phyloP scores from a whole-genome alignment of 2,329 filamentous ascomycete species.

The Xylaria sp. region DNA sequence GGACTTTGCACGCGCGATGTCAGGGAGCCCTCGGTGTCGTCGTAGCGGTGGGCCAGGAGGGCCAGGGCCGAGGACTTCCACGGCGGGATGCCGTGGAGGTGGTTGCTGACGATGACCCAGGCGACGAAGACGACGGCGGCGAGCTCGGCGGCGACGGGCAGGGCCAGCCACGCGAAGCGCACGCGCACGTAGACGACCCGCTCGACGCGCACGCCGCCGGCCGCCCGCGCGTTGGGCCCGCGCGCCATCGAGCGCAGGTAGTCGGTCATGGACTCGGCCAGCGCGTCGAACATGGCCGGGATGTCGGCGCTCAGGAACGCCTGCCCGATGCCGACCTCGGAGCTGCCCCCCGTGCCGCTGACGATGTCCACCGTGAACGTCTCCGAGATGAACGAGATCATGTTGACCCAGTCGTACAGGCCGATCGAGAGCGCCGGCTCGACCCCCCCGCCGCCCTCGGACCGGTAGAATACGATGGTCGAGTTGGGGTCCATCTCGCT shows the following conservation, averaged over 20 bases:
- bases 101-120: constrained; percentile 14
- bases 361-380: constrained; percentile 11
- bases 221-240: constrained; percentile 7
- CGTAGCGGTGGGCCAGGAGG: constrained; percentile 1
- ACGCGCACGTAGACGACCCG: constrained; percentile 13
- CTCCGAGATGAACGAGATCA: constrained; percentile 12
- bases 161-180: constrained; percentile 11
- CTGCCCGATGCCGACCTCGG: constrained; percentile 9
- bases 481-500: neutral
- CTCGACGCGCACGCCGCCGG: constrained; percentile 7
- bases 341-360: constrained; percentile 1
- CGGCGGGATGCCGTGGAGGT: constrained; percentile 5
- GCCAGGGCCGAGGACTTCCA: constrained; percentile 18
- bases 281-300: constrained; percentile 1
- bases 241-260: constrained; percentile 12
- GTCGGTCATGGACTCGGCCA: constrained; percentile 15
- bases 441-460: constrained; percentile 5
- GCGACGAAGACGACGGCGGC: constrained; percentile 12
- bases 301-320: constrained; percentile 11
- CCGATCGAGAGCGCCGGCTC: constrained; percentile 6
- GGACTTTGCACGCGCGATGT: neutral
- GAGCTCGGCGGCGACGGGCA: constrained; percentile 13
- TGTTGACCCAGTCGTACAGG: constrained; percentile 7
- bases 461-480: constrained; percentile 8
- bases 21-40: neutral